phyloP scores from a whole-genome alignment of 1,284 basidiomycete genomes.

The Tilletia setariae region DNA sequence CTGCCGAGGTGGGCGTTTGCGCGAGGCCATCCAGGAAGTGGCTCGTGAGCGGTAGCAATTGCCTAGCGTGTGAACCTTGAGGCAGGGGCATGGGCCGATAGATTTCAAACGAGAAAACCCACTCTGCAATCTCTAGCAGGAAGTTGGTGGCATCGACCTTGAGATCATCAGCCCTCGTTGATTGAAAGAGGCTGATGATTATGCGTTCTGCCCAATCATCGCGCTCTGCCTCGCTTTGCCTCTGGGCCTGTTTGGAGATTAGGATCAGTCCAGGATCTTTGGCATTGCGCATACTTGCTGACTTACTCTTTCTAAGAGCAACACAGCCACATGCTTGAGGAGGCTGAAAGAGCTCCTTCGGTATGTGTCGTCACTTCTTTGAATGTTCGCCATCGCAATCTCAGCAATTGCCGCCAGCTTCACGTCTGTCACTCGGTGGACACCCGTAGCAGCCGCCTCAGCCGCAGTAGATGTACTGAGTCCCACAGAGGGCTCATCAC shows the following conservation, averaged over 20 bases:
- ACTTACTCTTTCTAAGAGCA: conserved; percentile 13
- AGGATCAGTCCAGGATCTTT: background rate
- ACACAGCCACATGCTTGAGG: conserved; percentile 4
- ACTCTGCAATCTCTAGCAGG: conserved; percentile 62
- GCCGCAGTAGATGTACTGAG: background rate
- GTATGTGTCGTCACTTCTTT: conserved; percentile 10
- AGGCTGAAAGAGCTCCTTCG: conserved; percentile 4
- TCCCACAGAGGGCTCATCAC: conserved; percentile 6
- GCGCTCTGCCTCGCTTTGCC: conserved; percentile 61
- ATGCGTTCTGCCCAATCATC: conserved; percentile 70
- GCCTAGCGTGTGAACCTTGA: conserved; percentile 59
- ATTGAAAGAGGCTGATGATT: conserved; percentile 72
- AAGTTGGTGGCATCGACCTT: conserved; percentile 68
- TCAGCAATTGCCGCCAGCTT: conserved; percentile 11
- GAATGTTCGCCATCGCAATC: conserved; percentile 13
- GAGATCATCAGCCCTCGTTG: conserved; percentile 69
- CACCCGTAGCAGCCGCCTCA: conserved; percentile 13
- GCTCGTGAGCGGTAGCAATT: conserved; percentile 61
- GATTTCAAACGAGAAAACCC: conserved; percentile 66
- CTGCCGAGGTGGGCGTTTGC: conserved; percentile 32
- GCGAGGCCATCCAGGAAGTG: conserved; percentile 46
- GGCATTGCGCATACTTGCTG: background rate
- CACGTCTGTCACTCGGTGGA: conserved; percentile 8
- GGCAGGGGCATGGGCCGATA: conserved; percentile 56
- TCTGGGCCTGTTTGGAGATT: conserved; percentile 19